These are phyloP conservation scores for Vicia faba DNA, from an alignment of 306 rosid species.

Conservation along the genomic window DNA sequence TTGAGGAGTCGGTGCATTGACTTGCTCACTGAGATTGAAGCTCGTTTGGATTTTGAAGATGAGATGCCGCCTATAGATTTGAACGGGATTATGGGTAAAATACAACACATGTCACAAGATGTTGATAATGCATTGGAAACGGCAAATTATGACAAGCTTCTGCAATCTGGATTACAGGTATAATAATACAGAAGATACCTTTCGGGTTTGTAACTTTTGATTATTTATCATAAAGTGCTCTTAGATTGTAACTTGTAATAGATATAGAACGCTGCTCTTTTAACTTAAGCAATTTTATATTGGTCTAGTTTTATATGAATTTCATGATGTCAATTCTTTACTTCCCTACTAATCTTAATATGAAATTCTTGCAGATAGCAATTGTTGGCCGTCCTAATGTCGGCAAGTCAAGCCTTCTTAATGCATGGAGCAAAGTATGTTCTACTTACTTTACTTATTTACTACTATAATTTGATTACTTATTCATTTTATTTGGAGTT, in stretches of 20 bases:
- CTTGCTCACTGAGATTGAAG: constrained; percentile 94
- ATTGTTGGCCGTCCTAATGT: constrained; percentile 96
- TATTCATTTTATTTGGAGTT: constrained; percentile 21
- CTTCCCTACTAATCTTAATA: constrained; percentile 29
- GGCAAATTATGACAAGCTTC: constrained; percentile 88
- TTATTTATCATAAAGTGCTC: neutral
- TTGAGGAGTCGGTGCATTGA: constrained; percentile 79
- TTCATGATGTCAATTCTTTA: constrained; percentile 6
- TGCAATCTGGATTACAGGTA: constrained; percentile 96
- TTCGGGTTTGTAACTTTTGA: constrained; percentile 18
- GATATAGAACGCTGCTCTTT: constrained; percentile 1
- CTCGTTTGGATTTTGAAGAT: constrained; percentile 92
- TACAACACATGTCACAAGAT: constrained; percentile 66
- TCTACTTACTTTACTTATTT: constrained; percentile 25
- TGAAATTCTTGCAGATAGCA: constrained; percentile 73
- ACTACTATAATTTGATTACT: constrained; percentile 17
- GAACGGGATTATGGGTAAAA: constrained; percentile 55
- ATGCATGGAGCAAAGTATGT: constrained; percentile 99
- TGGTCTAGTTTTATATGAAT: constrained; percentile 17
- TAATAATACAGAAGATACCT: constrained; percentile 17
- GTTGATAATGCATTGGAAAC: constrained; percentile 84
- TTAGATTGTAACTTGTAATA: neutral
- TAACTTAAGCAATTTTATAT: neutral
- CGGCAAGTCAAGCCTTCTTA: constrained; percentile 97
- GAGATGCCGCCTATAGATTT: constrained; percentile 91